Conservation (phyloP, 768 basidiomycete species). For the Termitomyces titanicus region DNA sequence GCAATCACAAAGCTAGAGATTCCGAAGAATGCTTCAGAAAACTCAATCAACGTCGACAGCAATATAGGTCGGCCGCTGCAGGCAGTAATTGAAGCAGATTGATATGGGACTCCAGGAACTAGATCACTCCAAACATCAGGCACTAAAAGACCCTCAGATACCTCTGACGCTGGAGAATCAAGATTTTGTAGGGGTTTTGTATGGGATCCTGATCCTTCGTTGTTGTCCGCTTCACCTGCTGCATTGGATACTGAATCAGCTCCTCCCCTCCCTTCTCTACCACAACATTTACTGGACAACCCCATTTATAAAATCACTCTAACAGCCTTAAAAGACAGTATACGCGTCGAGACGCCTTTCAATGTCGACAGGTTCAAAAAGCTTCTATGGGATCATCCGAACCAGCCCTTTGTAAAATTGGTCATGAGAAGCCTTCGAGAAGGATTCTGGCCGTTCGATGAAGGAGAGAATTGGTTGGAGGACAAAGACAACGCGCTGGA, state of each 20-base stretch:
- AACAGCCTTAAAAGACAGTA: not conserved
- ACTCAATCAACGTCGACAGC: too few relatives aligned
- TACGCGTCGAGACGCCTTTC: conserved; percentile 25
- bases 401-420: conserved; percentile 25
- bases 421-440: conserved; percentile 19
- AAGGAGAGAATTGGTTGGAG: conserved; percentile 19
- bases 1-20: too few relatives aligned
- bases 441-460: conserved; percentile 25
- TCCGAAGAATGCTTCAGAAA: too few relatives aligned
- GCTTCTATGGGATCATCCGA: conserved; percentile 24
- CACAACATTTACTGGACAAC: not conserved
- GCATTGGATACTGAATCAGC: not conserved
- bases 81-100: too few relatives aligned
- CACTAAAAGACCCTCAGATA: too few relatives aligned
- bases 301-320: not conserved
- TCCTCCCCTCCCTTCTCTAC: not conserved
- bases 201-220: not conserved
- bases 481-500: not conserved
- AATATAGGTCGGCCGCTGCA: too few relatives aligned
- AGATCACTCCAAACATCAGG: too few relatives aligned
- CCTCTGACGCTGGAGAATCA: too few relatives aligned
- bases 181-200: not conserved
- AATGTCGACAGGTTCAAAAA: conserved; percentile 19
- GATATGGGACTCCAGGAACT: too few relatives aligned
- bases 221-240: not conserved